Evolutionary conservation across 169 alveolate genomes (phyloP).

Genomic region (Sarcocystis neurona): DNA sequence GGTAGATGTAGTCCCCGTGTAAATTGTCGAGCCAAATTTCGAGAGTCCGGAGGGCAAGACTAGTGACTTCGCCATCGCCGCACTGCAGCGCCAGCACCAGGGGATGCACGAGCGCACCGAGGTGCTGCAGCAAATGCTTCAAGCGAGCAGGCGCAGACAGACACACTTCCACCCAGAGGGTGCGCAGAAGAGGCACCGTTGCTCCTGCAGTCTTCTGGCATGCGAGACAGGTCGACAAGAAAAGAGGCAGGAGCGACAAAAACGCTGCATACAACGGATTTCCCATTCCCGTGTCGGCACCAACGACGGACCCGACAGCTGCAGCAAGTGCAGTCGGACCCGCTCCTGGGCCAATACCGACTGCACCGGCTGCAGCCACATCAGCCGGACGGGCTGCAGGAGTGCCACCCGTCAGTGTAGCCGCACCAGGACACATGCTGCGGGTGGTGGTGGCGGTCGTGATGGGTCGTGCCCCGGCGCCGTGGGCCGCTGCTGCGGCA

Average conservation of each 20-base stretch:
- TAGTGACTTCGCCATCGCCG: slow-evolving; percentile 46
- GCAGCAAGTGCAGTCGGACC: too few species aligned
- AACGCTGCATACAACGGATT: slow-evolving; percentile 27
- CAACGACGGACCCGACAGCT: too few species aligned
- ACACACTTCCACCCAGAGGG: slow-evolving; percentile 53
- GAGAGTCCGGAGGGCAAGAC: slow-evolving; percentile 67
- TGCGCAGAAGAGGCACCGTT: slow-evolving; percentile 22
- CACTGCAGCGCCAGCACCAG: slow-evolving; percentile 49
- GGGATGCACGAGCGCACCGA: slow-evolving; percentile 53
- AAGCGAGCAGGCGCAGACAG: slow-evolving; percentile 62
- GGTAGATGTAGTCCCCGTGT: slow-evolving; percentile 72
- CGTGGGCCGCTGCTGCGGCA: too few species aligned
- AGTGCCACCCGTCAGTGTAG: too few species aligned
- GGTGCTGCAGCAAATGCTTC: slow-evolving; percentile 61
- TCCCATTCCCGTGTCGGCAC: too few species aligned
- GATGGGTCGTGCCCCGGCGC: too few species aligned
- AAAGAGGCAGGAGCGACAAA: slow-evolving; percentile 7
- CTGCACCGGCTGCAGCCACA: too few species aligned
- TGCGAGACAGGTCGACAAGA: neutral
- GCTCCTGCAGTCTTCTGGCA: slow-evolving; percentile 19
- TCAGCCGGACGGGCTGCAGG: too few species aligned
- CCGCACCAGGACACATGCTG: too few species aligned
- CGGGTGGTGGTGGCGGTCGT: too few species aligned
- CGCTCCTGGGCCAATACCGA: too few species aligned
- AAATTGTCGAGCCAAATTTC: slow-evolving; percentile 74